Base-by-base conservation (phyloP, 2,329 filamentous ascomycete species). In the Periglandula ipomoeae region DNA sequence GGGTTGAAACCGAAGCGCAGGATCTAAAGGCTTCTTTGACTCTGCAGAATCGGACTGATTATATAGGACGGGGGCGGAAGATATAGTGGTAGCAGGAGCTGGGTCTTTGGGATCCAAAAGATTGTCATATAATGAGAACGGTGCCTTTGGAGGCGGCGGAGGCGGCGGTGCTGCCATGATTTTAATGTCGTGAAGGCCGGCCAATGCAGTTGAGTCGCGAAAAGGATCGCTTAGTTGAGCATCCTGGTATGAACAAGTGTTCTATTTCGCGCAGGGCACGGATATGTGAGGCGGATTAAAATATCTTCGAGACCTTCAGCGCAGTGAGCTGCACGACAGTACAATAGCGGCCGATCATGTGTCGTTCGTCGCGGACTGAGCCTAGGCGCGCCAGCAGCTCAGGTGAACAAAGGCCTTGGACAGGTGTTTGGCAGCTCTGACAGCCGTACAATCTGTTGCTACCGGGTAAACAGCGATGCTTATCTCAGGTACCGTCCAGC, bases 41-140 rank as follows among this genome's bases (percentile, higher is more conserved):
- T 78, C 70, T 50, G 63, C 58, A 19, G 73, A 71, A 19, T 71
- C 70, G 51, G 70, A 64, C 58, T 82, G 67, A 53, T 80, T 81
- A 67, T 89, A 90, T 48, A 84, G 75, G 46, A 90, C 81, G 0
- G 88, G 86, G 2, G 80, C 85, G 58, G 84, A 80, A 15, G 86
- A 88, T 57, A 91, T 87, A n/a, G 85, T 86, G n/a, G 75, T 69
- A 2, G 74, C 59, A 32, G 69, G 65, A 53, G 65, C 58, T 42
- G 57, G 73, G 68, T 69, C 65, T 53, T 69, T 66, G 19, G 79
- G 72, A 58, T 88, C 84, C 54, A 93, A 79, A 39, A 95, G 77
- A 64, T 94, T 87, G 48, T 87, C 89, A 64, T 95, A 95, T 5
- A 94, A 79, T 17, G 87, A 90, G 56, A 89, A 72, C 50, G 75